Evolutionary conservation across 345 rosid genomes (phyloP).

Genomic region (Arabis alpina): DNA sequence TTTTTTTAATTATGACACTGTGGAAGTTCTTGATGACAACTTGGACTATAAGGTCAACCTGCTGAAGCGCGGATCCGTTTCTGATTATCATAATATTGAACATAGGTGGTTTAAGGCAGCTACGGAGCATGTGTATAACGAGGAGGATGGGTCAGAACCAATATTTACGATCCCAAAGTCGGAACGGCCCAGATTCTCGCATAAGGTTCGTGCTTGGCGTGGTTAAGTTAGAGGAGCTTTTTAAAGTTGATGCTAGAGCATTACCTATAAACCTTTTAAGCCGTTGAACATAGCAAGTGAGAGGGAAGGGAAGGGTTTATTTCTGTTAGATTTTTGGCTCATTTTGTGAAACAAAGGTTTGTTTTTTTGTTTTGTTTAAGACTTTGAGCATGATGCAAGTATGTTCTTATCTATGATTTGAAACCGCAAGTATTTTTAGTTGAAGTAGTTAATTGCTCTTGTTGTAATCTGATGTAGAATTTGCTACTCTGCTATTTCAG

Average conservation of each 20-base stretch:
- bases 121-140: slow-evolving; percentile 50
- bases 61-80: slow-evolving; percentile 49
- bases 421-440: no score
- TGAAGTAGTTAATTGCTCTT: no score
- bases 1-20: slow-evolving; percentile 47
- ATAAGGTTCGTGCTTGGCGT: slow-evolving; percentile 61
- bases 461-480: no score
- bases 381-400: no score
- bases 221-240: slow-evolving; percentile 35
- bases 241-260: slow-evolving; percentile 60
- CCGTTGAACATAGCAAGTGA: no score
- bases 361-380: no score
- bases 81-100: not conserved
- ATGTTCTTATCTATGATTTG: no score
- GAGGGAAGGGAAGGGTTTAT: no score
- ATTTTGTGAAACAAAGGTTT: no score
- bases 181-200: slow-evolving; percentile 69
- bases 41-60: slow-evolving; percentile 41
- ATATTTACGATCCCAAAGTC: slow-evolving; percentile 46
- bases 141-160: slow-evolving; percentile 21
- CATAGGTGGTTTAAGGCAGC: not conserved
- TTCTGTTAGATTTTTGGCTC: no score
- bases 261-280: not conserved
- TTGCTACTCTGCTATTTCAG: no score
- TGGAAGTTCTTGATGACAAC: slow-evolving; percentile 55